Percentiles rank a stretch among this genome's conserved stretches.
These are phyloP conservation scores for Phaeotremella skinneri DNA, from an alignment of 768 basidiomycete species.

Conservation along the genomic window DNA sequence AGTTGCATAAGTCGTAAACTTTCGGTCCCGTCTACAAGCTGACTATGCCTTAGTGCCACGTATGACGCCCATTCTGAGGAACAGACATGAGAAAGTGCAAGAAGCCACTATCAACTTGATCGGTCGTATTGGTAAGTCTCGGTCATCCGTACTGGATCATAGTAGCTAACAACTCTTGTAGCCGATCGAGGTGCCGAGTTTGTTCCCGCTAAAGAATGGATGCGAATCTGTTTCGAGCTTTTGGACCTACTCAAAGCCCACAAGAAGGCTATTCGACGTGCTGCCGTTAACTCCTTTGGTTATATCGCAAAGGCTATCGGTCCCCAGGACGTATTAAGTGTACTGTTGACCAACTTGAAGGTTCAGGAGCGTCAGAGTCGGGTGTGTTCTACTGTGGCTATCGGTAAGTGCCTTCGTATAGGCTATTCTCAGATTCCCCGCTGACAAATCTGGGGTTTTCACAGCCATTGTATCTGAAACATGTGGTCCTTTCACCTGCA, in stretches of 20 bases:
- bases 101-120: conserved; percentile 99
- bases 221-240: conserved; percentile 99
- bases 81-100: conserved; percentile 98
- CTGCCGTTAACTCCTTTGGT: conserved; percentile 98
- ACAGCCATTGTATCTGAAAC: conserved; percentile 58
- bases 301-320: conserved; percentile 99
- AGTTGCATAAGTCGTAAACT: conserved; percentile 59
- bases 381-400: conserved; percentile 97
- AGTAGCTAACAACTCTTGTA: conserved; percentile 28
- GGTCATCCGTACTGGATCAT: not conserved
- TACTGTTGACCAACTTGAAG: conserved; percentile 90
- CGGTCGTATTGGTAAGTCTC: conserved; percentile 74
- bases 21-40: conserved; percentile 19
- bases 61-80: conserved; percentile 99
- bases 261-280: conserved; percentile 97
- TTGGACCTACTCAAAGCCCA: conserved; percentile 96
- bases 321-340: conserved; percentile 94
- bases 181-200: conserved; percentile 99
- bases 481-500: conserved; percentile 78
- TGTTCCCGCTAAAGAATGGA: conserved; percentile 98
- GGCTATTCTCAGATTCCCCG: not conserved
- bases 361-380: conserved; percentile 99
- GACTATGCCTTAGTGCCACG: conserved; percentile 71
- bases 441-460: conserved; percentile 15
- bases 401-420: conserved; percentile 56